Evolutionary conservation across 78 protist genomes (phyloP), one percentile per base, ranked within the genome.

Genomic region (Dictyostelium brefeldianum): DNA sequence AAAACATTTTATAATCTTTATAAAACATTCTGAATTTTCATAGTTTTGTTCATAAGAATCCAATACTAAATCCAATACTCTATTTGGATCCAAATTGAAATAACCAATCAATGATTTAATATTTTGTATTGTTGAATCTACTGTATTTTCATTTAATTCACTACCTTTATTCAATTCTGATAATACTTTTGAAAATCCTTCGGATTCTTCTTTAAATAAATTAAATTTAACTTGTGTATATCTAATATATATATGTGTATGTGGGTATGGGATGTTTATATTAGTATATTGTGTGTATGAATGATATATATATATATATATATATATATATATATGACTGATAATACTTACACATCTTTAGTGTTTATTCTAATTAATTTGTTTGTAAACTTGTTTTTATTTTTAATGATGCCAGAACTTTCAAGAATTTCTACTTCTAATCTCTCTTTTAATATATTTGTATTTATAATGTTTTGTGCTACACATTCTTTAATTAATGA

Each of bases 51-150:
- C 96, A 29, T 71, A 70, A 10, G 80, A 7, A 65, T 90, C 95
- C 77, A 96, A 90, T 4, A 96, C 91, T 14, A 96, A 18, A 78
- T 94, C 96, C 41, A 90, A 64, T 29, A 96, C 97, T 14, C 97
- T 84, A 85, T 94, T 96, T 20, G 97, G 97, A 78, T 96, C 97
- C 59, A 96, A 95, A 57, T 90, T 87, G 70, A 96, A 96, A 64
- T 90, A 83, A 22, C 96, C 97, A 73, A 89, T 78, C 83, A 89
- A 74, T 46, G 94, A 36, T 46, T 65, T 78, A 7, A 89, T 81
- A 59, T 89, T 89, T 31, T 78, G 43, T 5, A 89, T 89, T 11
- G 74, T 73, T 5, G 54, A 14, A 27, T 89, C 94, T 1, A 89
- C 51, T 25, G 89, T 64, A 47, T 10, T 5, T 31, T 47, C 64